Conservation (phyloP, 305 asterid genomes). For the Fraxinus dipetala region DNA sequence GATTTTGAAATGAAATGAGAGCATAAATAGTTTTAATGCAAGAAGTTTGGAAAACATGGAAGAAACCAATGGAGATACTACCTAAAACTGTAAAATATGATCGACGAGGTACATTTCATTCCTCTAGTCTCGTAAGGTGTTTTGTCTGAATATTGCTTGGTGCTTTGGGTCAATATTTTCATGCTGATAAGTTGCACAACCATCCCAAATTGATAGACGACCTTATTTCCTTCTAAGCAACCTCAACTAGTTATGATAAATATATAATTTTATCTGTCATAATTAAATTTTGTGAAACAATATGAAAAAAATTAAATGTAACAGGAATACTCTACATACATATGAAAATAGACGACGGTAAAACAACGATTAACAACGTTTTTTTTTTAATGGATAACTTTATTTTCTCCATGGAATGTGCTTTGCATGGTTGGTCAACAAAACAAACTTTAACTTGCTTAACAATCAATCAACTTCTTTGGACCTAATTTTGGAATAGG, state of each 20-base stretch:
- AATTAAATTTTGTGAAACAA: not conserved
- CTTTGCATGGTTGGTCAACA: not conserved
- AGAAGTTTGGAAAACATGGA: too few species aligned
- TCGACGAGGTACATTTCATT: too few species aligned
- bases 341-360: too few species aligned
- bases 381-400: not conserved
- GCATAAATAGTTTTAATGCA: too few species aligned
- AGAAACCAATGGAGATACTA: too few species aligned
- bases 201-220: not conserved
- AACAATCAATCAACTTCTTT: not conserved
- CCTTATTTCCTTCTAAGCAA: not conserved
- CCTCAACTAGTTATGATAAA: not conserved
- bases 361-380: too few species aligned
- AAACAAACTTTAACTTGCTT: not conserved
- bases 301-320: not conserved
- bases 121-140: too few species aligned
- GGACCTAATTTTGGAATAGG: not conserved
- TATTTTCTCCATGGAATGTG: not conserved
- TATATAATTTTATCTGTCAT: too few species aligned
- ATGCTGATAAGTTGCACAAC: not conserved
- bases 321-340: not conserved
- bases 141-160: not conserved
- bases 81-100: too few species aligned
- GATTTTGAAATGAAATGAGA: not conserved
- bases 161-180: not conserved